Conservation (phyloP, 148 eudicot genomes). For the Vaccinium darrowii region DNA sequence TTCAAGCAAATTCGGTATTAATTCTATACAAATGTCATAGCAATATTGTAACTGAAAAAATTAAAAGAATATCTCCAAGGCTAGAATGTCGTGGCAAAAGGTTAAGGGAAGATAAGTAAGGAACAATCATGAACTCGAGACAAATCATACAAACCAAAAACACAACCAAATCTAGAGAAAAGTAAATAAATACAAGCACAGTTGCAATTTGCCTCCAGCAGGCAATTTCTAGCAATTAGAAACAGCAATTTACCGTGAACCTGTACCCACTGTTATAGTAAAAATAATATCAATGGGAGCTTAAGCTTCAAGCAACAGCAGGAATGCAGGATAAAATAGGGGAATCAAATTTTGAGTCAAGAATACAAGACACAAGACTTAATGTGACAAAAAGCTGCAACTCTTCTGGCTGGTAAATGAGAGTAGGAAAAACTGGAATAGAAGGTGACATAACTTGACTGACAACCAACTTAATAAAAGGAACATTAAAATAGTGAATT, state of each 20-base stretch:
- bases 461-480: conserved; percentile 30
- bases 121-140: background rate
- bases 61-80: background rate
- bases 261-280: background rate
- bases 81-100: background rate
- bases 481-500: conserved; percentile 38
- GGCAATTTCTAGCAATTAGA: background rate
- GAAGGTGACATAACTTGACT: conserved; percentile 20
- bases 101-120: background rate
- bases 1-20: background rate
- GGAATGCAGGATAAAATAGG: background rate
- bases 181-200: background rate
- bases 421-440: conserved; percentile 8
- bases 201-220: background rate
- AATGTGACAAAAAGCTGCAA: background rate
- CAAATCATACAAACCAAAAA: background rate
- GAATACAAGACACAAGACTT: conserved; percentile 3
- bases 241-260: background rate
- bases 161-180: conserved; percentile 7
- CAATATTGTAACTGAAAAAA: background rate
- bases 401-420: conserved; percentile 6
- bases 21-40: background rate
- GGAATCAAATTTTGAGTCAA: background rate
- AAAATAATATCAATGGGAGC: background rate
- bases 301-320: conserved; percentile 6